Evolutionary conservation across 2,329 filamentous ascomycete species (phyloP).

Genomic region (Claviceps sp.): DNA sequence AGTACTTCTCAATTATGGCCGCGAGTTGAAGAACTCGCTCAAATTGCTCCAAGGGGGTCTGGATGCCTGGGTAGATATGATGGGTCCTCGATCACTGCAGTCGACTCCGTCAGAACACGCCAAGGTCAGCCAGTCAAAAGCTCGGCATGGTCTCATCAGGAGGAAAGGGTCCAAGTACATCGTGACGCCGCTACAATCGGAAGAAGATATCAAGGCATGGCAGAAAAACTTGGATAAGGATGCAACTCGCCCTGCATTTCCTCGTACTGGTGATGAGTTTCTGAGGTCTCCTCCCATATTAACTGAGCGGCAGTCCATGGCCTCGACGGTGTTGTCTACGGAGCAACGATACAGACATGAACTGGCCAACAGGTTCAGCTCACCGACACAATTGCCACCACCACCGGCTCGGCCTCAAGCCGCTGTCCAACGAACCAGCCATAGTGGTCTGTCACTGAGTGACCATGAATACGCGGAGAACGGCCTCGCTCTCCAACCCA

Average conservation of each 20-base stretch:
- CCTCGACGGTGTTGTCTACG: constrained; percentile 22
- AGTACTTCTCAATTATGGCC: constrained; percentile 69
- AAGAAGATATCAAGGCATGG: constrained; percentile 75
- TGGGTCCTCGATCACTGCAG: constrained; percentile 53
- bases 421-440: constrained; percentile 56
- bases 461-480: constrained; percentile 19
- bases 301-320: constrained; percentile 47
- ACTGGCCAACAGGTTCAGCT: constrained; percentile 21
- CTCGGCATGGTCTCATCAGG: constrained; percentile 15
- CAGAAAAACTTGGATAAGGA: constrained; percentile 62
- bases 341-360: constrained; percentile 15
- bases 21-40: constrained; percentile 57
- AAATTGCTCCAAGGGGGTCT: constrained; percentile 72
- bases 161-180: constrained; percentile 31
- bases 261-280: constrained; percentile 71
- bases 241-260: constrained; percentile 39
- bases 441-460: constrained; percentile 53
- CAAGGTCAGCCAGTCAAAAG: constrained; percentile 8
- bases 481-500: constrained; percentile 21
- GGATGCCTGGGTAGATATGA: constrained; percentile 73
- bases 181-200: constrained; percentile 57
- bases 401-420: constrained; percentile 56
- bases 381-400: constrained; percentile 35
- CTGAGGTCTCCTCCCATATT: constrained; percentile 65
- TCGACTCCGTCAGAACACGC: constrained; percentile 23